Conservation (phyloP, 106 monocot genomes). For the Platanthera zijinensis region DNA sequence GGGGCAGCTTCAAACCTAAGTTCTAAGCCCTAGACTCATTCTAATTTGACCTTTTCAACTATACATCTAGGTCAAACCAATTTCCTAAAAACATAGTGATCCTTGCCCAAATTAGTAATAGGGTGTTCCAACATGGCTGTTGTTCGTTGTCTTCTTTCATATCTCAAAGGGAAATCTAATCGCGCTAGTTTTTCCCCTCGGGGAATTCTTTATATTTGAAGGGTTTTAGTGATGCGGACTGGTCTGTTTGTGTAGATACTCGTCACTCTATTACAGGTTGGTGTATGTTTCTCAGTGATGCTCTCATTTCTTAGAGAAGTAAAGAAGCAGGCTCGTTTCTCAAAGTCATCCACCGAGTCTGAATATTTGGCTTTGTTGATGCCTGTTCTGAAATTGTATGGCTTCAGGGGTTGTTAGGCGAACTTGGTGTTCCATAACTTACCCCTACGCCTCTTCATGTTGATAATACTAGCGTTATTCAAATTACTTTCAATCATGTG, state of each 20-base stretch:
- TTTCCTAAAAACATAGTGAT: too few relatives aligned
- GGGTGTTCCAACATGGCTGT: too few relatives aligned
- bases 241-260: not conserved
- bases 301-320: not conserved
- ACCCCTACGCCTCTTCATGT: not conserved
- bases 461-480: not conserved
- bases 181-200: not conserved
- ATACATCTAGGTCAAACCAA: too few relatives aligned
- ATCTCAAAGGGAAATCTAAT: conserved; percentile 1
- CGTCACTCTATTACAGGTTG: not conserved
- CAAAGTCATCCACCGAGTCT: not conserved
- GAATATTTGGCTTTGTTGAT: not conserved
- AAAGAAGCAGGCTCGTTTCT: not conserved
- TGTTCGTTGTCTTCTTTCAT: not conserved
- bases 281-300: not conserved
- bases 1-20: too few relatives aligned
- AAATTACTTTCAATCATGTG: not conserved
- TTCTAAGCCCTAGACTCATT: too few relatives aligned
- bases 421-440: not conserved
- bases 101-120: too few relatives aligned
- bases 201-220: not conserved
- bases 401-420: not conserved
- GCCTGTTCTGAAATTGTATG: conserved; percentile 3
- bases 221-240: conserved; percentile 7
- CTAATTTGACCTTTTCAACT: too few relatives aligned